phyloP scores from a whole-genome alignment of 139 green algal species.

The Trebouxia sp. region DNA sequence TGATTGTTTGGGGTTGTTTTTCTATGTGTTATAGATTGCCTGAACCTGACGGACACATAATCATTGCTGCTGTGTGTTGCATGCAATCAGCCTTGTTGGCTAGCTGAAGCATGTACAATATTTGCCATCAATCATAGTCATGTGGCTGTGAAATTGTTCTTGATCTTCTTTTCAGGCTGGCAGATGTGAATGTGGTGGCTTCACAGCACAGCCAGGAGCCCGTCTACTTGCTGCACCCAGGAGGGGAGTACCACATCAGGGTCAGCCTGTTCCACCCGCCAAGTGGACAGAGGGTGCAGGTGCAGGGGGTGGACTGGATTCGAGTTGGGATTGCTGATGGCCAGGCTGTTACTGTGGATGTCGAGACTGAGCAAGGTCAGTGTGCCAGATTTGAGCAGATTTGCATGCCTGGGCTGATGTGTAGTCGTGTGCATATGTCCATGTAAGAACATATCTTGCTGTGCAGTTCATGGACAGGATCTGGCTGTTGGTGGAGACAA shows the following conservation, averaged over 20 bases:
- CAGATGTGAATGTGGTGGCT: background rate
- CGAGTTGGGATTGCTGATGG: background rate
- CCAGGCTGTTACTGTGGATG: background rate
- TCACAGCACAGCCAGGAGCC: background rate
- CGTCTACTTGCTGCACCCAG: constrained; percentile 31
- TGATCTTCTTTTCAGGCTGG: background rate
- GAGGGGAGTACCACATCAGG: constrained; percentile 23
- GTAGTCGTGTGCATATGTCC: background rate
- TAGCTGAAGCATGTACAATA: background rate
- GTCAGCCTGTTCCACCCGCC: constrained; percentile 21
- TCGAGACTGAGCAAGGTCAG: constrained; percentile 5
- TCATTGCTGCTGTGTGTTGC: too few relatives aligned
- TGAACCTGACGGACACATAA: too few relatives aligned
- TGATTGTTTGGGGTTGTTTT: background rate
- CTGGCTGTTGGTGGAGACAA: background rate
- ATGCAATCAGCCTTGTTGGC: too few relatives aligned
- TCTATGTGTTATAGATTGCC: too few relatives aligned
- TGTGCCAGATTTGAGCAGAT: background rate
- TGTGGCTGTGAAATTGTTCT: background rate
- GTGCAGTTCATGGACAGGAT: background rate
- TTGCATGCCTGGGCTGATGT: too few relatives aligned
- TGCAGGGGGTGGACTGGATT: constrained; percentile 10
- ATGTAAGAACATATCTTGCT: background rate
- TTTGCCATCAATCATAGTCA: background rate
- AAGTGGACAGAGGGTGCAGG: background rate